Evolutionary conservation across 495 filamentous ascomycete species (phyloP).

Genomic region (Amphirosellinia nigrospora): DNA sequence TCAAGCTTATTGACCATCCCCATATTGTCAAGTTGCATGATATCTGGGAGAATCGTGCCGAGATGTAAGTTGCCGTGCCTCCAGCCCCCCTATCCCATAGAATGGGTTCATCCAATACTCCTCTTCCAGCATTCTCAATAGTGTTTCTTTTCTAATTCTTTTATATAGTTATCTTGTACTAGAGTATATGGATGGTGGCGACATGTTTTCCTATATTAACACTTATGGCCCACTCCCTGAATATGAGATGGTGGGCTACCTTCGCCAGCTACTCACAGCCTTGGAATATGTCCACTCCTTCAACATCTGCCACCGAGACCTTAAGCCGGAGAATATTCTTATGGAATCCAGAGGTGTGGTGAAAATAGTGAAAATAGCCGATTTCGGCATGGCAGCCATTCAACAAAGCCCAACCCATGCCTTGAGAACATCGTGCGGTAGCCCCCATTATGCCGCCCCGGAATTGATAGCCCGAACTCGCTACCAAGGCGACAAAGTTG

Average conservation of each 20-base stretch:
- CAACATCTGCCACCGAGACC: conserved; percentile 92
- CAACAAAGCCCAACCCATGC: conserved; percentile 75
- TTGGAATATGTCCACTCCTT: conserved; percentile 91
- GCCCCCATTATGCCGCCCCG: conserved; percentile 93
- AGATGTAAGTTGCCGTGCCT: conserved; percentile 70
- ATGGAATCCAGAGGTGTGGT: conserved; percentile 72
- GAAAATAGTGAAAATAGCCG: conserved; percentile 93
- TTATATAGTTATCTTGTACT: conserved; percentile 83
- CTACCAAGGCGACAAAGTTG: conserved; percentile 84
- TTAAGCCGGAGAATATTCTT: conserved; percentile 98
- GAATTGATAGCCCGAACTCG: conserved; percentile 75
- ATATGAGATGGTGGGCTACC: conserved; percentile 79
- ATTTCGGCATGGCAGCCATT: conserved; percentile 97
- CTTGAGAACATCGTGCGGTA: conserved; percentile 89
- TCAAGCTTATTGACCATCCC: conserved; percentile 92
- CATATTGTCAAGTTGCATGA: conserved; percentile 92
- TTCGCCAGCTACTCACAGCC: conserved; percentile 91
- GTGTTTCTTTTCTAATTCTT: background rate
- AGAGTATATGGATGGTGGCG: conserved; percentile 91
- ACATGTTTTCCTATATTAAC: conserved; percentile 84
- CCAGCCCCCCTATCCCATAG: background rate
- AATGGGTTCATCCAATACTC: background rate
- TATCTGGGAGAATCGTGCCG: conserved; percentile 93
- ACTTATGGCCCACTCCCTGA: conserved; percentile 71
- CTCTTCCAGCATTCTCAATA: background rate